Conservation (phyloP, 129 eudicot species). For the Centaurea solstitialis region DNA sequence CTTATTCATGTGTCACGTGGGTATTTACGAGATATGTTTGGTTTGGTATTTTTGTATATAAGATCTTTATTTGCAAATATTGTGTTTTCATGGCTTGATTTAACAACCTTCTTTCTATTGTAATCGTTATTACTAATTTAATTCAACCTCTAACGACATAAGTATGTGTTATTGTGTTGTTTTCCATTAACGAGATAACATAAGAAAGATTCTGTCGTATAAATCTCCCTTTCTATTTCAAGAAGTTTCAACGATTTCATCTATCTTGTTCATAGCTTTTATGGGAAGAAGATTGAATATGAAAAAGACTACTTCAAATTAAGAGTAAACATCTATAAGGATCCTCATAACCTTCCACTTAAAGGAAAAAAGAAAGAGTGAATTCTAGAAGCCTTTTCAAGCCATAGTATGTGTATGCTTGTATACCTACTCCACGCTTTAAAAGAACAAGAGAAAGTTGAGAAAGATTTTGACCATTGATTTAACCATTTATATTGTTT, state of each 20-base stretch:
- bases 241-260: not conserved
- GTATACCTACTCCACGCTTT: not conserved
- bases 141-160: not conserved
- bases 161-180: not conserved
- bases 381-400: slow-evolving; percentile 33
- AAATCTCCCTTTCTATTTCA: not conserved
- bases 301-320: not conserved
- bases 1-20: not conserved
- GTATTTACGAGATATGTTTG: not conserved
- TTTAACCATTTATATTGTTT: not conserved
- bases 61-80: not conserved
- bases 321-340: not conserved
- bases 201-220: not conserved
- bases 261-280: not conserved
- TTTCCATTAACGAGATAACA: not conserved
- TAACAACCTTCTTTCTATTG: not conserved
- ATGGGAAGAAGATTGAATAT: not conserved
- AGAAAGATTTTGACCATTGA: not conserved
- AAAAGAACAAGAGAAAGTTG: not conserved
- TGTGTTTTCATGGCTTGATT: not conserved
- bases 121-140: slow-evolving; percentile 3
- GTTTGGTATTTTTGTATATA: too few species aligned
- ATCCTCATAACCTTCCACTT: not conserved
- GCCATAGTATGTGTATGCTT: slow-evolving; percentile 4
- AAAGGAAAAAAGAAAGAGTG: not conserved